Evolutionary conservation across 31 red algal genomes (phyloP).

Genomic region (Porphyra umbilicalis): DNA sequence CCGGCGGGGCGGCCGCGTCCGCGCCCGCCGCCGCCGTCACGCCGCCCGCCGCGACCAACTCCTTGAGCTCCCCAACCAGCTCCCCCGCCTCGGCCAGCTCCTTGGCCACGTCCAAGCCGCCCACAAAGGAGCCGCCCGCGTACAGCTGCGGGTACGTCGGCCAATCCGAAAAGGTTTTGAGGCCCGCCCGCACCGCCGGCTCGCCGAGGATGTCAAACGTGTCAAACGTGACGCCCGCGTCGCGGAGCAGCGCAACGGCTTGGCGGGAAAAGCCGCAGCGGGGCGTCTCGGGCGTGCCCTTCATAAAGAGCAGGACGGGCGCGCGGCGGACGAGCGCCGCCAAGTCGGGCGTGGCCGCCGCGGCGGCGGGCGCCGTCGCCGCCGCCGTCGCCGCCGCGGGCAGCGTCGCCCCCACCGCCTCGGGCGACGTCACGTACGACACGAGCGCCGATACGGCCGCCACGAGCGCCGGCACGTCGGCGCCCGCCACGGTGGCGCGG

Average conservation of each 20-base stretch:
- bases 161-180: slow-evolving; percentile 54
- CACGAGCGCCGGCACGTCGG: slow-evolving; percentile 5
- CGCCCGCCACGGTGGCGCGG: slow-evolving; percentile 1
- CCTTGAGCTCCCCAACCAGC: slow-evolving; percentile 3
- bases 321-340: neutral
- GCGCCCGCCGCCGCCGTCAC: neutral
- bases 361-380: neutral
- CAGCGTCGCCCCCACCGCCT: neutral
- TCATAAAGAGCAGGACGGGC: slow-evolving; percentile 39
- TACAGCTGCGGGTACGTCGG: slow-evolving; percentile 85
- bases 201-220: slow-evolving; percentile 24
- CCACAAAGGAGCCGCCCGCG: slow-evolving; percentile 51
- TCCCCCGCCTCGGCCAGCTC: slow-evolving; percentile 35
- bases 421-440: neutral
- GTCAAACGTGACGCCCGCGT: slow-evolving; percentile 19
- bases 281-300: slow-evolving; percentile 46
- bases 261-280: slow-evolving; percentile 29
- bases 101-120: slow-evolving; percentile 71
- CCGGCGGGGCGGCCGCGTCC: neutral
- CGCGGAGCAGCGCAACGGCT: slow-evolving; percentile 18
- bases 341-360: neutral
- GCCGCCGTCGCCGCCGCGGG: slow-evolving; percentile 6
- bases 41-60: slow-evolving; percentile 23
- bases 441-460: neutral
- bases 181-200: slow-evolving; percentile 11